Percentiles rank a stretch among this genome's conserved stretches.
These are phyloP conservation scores for Thermothielavioides terrestris DNA, from an alignment of 495 filamentous ascomycete genomes.

Conservation along the genomic window DNA sequence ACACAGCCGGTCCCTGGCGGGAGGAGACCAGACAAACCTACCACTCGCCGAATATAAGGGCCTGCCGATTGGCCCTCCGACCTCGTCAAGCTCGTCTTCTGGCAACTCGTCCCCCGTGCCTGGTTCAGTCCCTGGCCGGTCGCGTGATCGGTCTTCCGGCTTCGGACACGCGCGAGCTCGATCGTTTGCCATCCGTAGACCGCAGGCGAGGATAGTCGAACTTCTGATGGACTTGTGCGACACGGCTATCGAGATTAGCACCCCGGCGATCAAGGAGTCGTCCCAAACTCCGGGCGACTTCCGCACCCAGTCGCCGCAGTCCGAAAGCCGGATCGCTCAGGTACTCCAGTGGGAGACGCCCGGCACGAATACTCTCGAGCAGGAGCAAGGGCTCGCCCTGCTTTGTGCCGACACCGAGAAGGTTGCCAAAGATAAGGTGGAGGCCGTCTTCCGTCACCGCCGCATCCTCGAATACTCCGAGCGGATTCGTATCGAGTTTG, in stretches of 20 bases:
- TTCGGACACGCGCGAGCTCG: constrained; percentile 66
- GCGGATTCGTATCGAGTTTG: constrained; percentile 87
- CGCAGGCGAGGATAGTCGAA: constrained; percentile 86
- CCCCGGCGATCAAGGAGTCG: constrained; percentile 80
- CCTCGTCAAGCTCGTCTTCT: constrained; percentile 52
- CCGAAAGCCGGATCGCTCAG: constrained; percentile 84
- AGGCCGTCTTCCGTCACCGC: constrained; percentile 82
- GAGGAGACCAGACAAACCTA: constrained; percentile 46
- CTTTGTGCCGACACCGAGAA: constrained; percentile 82
- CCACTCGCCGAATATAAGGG: constrained; percentile 84
- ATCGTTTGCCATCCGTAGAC: constrained; percentile 78
- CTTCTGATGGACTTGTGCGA: constrained; percentile 91
- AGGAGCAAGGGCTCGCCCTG: constrained; percentile 83
- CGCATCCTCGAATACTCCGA: constrained; percentile 94
- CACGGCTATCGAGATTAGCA: constrained; percentile 89
- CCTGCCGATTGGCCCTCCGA: constrained; percentile 69
- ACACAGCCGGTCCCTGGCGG: constrained; percentile 55
- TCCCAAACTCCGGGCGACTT: constrained; percentile 60
- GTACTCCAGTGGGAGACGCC: constrained; percentile 94
- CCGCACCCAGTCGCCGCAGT: constrained; percentile 88
- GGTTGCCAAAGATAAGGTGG: constrained; percentile 76
- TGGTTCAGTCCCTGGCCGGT: constrained; percentile 59
- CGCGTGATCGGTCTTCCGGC: constrained; percentile 71
- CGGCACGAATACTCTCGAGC: constrained; percentile 80
- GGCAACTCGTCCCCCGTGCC: constrained; percentile 51